Percentiles rank a stretch among this genome's conserved stretches.
phyloP scores from a whole-genome alignment of 148 eudicot genomes.

The Fagopyrum tataricum region DNA sequence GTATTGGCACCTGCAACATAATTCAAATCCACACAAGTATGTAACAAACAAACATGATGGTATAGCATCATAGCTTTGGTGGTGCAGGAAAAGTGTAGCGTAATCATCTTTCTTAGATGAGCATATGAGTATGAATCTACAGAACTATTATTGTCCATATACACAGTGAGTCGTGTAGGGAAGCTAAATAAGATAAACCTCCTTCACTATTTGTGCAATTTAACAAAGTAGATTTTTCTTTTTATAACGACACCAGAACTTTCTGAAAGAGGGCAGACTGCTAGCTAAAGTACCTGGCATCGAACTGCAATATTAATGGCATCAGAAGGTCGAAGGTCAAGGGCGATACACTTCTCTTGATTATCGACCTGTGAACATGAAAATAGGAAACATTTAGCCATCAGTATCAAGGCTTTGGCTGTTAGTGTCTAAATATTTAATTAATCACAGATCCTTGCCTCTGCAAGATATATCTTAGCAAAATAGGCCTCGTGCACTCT shows the following conservation, averaged over 20 bases:
- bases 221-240: too few species aligned
- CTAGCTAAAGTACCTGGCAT: constrained; percentile 66
- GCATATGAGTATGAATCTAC: not conserved
- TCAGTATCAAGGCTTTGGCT: not conserved
- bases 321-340: constrained; percentile 95
- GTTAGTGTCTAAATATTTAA: not conserved
- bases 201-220: too few species aligned
- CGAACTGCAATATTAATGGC: constrained; percentile 98
- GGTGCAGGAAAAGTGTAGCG: not conserved
- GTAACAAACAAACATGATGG: not conserved
- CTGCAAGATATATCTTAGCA: constrained; percentile 69
- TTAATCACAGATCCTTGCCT: constrained; percentile 28
- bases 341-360: constrained; percentile 61
- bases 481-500: constrained; percentile 90
- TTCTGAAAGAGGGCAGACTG: not conserved
- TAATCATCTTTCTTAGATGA: not conserved
- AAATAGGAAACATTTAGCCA: not conserved
- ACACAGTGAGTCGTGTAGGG: not conserved
- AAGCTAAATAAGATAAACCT: too few species aligned
- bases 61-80: not conserved
- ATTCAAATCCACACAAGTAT: not conserved
- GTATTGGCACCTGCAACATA: constrained; percentile 70
- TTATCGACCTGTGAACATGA: constrained; percentile 44
- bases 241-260: not conserved
- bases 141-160: not conserved